Percentiles rank a stretch among this genome's conserved stretches.
Evolutionary conservation across 2,329 filamentous ascomycete genomes (phyloP).

Genomic region (Talaromyces sp.): DNA sequence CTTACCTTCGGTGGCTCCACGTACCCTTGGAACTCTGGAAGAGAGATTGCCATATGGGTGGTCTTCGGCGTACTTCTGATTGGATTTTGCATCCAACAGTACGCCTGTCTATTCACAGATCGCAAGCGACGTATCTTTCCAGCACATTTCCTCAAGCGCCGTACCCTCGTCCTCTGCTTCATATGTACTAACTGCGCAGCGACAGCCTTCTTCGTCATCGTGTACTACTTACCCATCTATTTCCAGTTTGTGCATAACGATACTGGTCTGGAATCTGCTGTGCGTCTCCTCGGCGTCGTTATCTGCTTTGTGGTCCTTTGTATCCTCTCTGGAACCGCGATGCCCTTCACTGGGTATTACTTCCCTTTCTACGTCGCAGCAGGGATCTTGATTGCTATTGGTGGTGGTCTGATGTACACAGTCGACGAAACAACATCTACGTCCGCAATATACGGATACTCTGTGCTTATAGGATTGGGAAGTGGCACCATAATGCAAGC

Average conservation of each 20-base stretch:
- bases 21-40: neutral
- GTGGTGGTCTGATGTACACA: neutral
- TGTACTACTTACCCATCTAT: neutral
- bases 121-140: neutral
- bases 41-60: neutral
- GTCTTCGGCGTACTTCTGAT: neutral
- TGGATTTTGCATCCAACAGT: neutral
- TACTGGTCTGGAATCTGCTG: neutral
- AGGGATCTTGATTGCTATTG: neutral
- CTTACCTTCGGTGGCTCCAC: neutral
- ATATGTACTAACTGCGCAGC: neutral
- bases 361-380: neutral
- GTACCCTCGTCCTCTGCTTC: neutral
- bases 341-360: neutral
- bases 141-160: neutral
- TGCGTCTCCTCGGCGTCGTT: neutral
- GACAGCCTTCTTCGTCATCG: neutral
- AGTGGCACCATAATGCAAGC: constrained; percentile 39
- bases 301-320: neutral
- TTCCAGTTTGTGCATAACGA: neutral
- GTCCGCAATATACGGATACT: neutral
- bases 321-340: neutral
- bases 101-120: neutral
- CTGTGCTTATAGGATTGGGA: neutral
- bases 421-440: neutral